Percentiles rank a stretch among this genome's conserved stretches.
Evolutionary conservation across 345 rosid genomes (phyloP).

Genomic region (Rhodamnia argentea): DNA sequence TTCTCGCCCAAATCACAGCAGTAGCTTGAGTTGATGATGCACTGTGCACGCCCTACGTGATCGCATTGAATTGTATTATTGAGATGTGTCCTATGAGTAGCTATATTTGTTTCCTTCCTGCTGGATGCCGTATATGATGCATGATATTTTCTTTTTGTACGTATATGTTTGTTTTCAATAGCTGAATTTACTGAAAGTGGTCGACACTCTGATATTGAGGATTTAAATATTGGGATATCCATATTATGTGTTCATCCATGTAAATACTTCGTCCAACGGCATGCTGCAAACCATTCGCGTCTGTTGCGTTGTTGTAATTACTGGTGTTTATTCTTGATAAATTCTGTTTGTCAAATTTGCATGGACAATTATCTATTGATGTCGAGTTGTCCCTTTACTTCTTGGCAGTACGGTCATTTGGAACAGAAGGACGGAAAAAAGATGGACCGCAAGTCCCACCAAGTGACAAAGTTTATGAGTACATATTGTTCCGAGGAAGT

Average conservation of each 20-base stretch:
- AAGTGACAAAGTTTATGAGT: constrained; percentile 66
- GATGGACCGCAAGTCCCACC: constrained; percentile 68
- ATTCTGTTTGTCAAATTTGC: background rate
- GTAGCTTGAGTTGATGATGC: background rate
- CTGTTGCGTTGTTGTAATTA: background rate
- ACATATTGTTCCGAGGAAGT: constrained; percentile 68
- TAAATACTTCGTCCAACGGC: background rate
- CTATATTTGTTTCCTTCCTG: background rate
- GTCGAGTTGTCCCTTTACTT: background rate
- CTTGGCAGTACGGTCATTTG: constrained; percentile 59
- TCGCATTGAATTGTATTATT: background rate
- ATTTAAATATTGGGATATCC: background rate
- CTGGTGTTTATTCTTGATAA: background rate
- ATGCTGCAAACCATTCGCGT: background rate
- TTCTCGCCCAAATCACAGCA: background rate
- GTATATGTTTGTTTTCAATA: background rate
- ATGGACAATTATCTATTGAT: background rate
- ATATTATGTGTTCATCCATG: background rate
- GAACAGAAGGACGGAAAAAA: constrained; percentile 72
- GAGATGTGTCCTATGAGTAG: background rate
- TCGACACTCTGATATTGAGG: background rate
- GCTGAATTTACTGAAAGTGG: background rate
- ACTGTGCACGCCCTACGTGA: background rate
- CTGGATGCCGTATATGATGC: background rate
- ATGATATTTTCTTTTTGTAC: background rate